Percentiles rank a stretch among this genome's conserved stretches.
phyloP scores from a whole-genome alignment of 1,284 basidiomycete species.

The Amylostereum chailletii region DNA sequence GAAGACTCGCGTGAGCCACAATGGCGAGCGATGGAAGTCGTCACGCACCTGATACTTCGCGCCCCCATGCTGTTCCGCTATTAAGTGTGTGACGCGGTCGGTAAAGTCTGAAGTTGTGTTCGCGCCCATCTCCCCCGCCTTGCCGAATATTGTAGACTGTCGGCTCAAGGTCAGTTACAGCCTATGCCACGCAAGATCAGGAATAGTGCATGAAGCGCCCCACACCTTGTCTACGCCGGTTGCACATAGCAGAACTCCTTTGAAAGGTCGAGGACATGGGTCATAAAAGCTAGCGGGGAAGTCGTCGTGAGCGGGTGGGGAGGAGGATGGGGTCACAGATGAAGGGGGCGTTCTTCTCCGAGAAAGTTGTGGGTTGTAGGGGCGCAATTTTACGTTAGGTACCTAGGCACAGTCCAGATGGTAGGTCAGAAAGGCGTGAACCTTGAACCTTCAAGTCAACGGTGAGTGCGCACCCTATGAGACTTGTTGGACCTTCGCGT shows the following conservation, averaged over 20 bases:
- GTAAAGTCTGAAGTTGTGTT: slow-evolving; percentile 58
- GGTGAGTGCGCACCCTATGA: slow-evolving; percentile 28
- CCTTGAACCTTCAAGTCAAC: neutral
- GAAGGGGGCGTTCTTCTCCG: slow-evolving; percentile 4
- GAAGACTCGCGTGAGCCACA: neutral
- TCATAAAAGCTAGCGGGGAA: slow-evolving; percentile 30
- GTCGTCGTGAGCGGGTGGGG: slow-evolving; percentile 14
- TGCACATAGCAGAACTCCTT: slow-evolving; percentile 55
- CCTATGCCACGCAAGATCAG: neutral
- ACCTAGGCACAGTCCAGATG: slow-evolving; percentile 33
- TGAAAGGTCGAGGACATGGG: slow-evolving; percentile 58
- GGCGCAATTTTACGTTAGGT: slow-evolving; percentile 68
- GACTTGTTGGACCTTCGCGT: slow-evolving; percentile 27
- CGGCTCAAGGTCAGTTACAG: slow-evolving; percentile 4
- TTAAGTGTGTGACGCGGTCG: slow-evolving; percentile 72
- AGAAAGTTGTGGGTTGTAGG: slow-evolving; percentile 32
- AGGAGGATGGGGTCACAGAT: slow-evolving; percentile 6
- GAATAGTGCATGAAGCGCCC: slow-evolving; percentile 4
- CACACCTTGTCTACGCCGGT: slow-evolving; percentile 70
- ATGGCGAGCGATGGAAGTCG: neutral
- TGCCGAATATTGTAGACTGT: slow-evolving; percentile 59
- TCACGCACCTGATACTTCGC: slow-evolving; percentile 63
- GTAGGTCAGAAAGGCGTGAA: no score
- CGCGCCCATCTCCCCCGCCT: slow-evolving; percentile 72
- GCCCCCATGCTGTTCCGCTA: slow-evolving; percentile 61